phyloP scores from a whole-genome alignment of 495 filamentous ascomycete species.

The Sordaria brevicollis region DNA sequence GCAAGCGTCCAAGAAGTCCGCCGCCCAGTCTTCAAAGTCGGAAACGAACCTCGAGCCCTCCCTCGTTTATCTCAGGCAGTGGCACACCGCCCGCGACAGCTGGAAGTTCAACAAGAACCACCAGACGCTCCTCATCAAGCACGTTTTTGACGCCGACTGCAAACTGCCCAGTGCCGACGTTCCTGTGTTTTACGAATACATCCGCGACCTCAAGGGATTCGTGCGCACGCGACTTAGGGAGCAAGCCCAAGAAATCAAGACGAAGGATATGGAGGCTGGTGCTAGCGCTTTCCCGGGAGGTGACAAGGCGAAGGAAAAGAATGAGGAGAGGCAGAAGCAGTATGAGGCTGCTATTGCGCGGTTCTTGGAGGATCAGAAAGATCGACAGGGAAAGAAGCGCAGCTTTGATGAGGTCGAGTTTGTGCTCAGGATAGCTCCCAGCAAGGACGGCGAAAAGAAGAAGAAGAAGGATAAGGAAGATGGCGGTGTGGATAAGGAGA shows the following conservation, averaged over 20 bases:
- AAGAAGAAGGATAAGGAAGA: neutral
- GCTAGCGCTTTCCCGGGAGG: constrained; percentile 26
- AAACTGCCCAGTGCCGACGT: constrained; percentile 55
- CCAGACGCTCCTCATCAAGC: constrained; percentile 72
- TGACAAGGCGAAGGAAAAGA: constrained; percentile 32
- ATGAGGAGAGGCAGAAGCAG: constrained; percentile 33
- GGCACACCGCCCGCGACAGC: constrained; percentile 48
- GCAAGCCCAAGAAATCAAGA: constrained; percentile 45
- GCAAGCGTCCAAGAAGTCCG: constrained; percentile 1
- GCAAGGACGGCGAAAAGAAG: neutral
- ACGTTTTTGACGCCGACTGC: constrained; percentile 56
- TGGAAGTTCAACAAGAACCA: constrained; percentile 96
- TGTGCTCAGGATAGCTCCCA: constrained; percentile 26
- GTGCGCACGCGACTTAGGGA: constrained; percentile 53
- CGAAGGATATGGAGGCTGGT: constrained; percentile 38
- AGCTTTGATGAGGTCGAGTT: constrained; percentile 37
- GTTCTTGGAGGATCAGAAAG: constrained; percentile 25
- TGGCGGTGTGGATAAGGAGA: constrained; percentile 20
- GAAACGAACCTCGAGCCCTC: constrained; percentile 46
- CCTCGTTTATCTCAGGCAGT: constrained; percentile 61
- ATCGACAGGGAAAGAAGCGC: constrained; percentile 21
- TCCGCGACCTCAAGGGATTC: constrained; percentile 60
- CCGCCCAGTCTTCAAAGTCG: constrained; percentile 6
- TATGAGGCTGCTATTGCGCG: constrained; percentile 47
- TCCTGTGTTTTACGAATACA: constrained; percentile 54